Percentiles rank a stretch among this genome's conserved stretches.
phyloP scores from a whole-genome alignment of 1,284 basidiomycete species.

The Agaricales sp. region DNA sequence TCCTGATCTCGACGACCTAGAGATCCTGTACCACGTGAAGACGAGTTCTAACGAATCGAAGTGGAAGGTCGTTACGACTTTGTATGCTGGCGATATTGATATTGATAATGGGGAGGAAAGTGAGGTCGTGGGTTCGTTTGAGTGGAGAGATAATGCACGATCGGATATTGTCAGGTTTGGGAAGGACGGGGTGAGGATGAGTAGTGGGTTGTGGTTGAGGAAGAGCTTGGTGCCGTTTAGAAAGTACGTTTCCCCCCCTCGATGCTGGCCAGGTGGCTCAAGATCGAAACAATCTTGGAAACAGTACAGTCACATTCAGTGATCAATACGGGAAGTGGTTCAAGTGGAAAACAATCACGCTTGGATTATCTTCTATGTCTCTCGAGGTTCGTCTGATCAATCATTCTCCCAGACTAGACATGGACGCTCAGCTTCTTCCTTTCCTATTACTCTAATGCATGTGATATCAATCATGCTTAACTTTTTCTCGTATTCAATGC shows the following conservation, averaged over 20 bases:
- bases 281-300: too few relatives aligned
- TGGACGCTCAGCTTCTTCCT: too few relatives aligned
- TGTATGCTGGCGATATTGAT: too few relatives aligned
- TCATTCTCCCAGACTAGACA: too few relatives aligned
- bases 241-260: too few relatives aligned
- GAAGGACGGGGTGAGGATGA: background rate
- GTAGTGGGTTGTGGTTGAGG: background rate
- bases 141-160: background rate
- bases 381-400: too few relatives aligned
- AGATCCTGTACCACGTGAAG: background rate
- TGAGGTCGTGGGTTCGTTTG: background rate
- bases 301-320: too few relatives aligned
- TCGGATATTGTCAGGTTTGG: background rate
- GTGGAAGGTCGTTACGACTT: background rate
- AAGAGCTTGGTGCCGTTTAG: background rate
- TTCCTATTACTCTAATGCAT: too few relatives aligned
- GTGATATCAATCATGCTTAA: too few relatives aligned
- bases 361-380: too few relatives aligned
- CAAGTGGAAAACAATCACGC: background rate
- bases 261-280: too few relatives aligned
- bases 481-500: too few relatives aligned
- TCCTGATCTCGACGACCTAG: background rate
- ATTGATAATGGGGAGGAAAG: background rate
- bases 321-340: background rate
- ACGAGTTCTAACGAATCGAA: background rate